A percentile compares a stretch with the other conserved stretches of the same genome.
phyloP scores from a whole-genome alignment of 805 yeast species.

The Kuraishia cidri region DNA sequence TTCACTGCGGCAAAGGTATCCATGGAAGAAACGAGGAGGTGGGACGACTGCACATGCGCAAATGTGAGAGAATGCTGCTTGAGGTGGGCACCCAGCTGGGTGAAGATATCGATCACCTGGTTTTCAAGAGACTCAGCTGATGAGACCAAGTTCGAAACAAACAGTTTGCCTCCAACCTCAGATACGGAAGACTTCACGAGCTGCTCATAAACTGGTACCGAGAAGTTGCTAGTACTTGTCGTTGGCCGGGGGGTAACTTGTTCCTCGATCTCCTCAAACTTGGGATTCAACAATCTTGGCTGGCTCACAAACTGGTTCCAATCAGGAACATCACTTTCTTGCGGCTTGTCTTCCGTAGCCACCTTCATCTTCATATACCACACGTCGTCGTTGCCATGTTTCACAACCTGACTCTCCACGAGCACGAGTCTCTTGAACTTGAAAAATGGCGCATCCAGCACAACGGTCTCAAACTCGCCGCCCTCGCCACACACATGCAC shows the following conservation, averaged over 20 bases:
- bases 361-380: slow-evolving; percentile 54
- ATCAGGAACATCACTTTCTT: slow-evolving; percentile 9
- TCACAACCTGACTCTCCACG: slow-evolving; percentile 25
- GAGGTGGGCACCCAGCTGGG: slow-evolving; percentile 27
- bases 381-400: slow-evolving; percentile 59
- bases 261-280: slow-evolving; percentile 2
- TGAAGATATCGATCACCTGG: slow-evolving; percentile 44
- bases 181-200: background rate
- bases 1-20: slow-evolving; percentile 53
- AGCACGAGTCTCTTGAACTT: slow-evolving; percentile 38
- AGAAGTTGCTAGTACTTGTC: background rate
- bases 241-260: background rate
- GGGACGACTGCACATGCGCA: slow-evolving; percentile 47
- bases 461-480: slow-evolving; percentile 94
- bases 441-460: slow-evolving; percentile 85
- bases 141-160: slow-evolving; percentile 34
- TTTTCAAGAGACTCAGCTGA: slow-evolving; percentile 17
- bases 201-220: background rate
- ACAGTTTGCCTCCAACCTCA: slow-evolving; percentile 21
- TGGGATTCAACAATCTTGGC: slow-evolving; percentile 32
- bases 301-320: slow-evolving; percentile 8
- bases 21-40: slow-evolving; percentile 61
- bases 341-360: slow-evolving; percentile 29
- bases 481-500: slow-evolving; percentile 98
- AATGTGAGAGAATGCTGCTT: slow-evolving; percentile 19